Evolutionary conservation across 2,329 filamentous ascomycete species (phyloP), one percentile per base, ranked within the genome.

Genomic region (Colletotrichum truncatum): DNA sequence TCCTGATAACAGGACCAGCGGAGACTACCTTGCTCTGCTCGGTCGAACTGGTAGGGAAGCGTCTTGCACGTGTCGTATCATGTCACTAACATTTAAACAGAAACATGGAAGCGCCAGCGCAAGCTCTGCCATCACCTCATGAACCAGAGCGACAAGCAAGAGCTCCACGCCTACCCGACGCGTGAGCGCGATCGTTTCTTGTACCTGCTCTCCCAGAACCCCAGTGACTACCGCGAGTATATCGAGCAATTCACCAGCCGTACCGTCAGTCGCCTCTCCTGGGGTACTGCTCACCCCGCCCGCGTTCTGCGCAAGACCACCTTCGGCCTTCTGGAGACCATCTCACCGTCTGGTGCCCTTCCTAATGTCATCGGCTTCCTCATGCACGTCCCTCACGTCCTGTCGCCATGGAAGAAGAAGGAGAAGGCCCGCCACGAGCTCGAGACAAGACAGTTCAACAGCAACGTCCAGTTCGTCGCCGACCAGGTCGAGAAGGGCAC

Each of bases 71-170:
- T 9, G 2, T 10, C 6, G 10, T 10, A 6, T n/a, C 9, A 11
- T 9, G 6, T 23, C 8, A 25, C 41, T 65, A 34, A 65, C 34
- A 25, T 5, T 10, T 1, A 12, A 6, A 34, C 66, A 82, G 81
- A 82, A 5, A 82, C 76, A 4, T 84, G 82, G 82, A 82, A 79
- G 69, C 77, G 81, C n/a, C 82, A 84, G 69, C 76, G 81, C 7
- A 82, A 79, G 71, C 76, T 82, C 21, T 79, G 77, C 64, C 77
- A 79, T 55, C 76, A 80, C 64, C 71, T 84, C 14, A 83, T 84
- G 80, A 71, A 75, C 26, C 70, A 71, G 39, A 76, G 76, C 18
- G 71, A 76, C 11, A 74, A 75, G n/a, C 72, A 70, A 2, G 74
- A 73, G 2, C 72, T 83, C 5, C 78, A 83, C 68, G 70, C 72